These are phyloP conservation scores for Suillus hirtellus DNA, from an alignment of 768 basidiomycete genomes.

Conservation along the genomic window DNA sequence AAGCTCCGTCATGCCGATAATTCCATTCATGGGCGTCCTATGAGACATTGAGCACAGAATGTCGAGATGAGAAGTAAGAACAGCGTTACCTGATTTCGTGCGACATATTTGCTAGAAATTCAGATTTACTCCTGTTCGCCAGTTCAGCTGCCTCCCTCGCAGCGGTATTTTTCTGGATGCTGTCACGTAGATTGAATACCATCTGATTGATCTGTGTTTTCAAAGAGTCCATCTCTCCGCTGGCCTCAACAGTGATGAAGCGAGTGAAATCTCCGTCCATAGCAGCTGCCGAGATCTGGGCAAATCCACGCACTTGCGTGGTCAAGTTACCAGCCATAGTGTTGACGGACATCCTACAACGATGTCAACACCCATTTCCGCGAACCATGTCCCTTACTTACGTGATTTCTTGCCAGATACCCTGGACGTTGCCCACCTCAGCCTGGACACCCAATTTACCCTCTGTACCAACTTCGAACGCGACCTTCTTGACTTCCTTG, in stretches of 20 bases:
- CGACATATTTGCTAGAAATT: slow-evolving; percentile 99
- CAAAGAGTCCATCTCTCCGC: slow-evolving; percentile 98
- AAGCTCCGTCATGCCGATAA: slow-evolving; percentile 99
- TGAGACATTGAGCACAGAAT: slow-evolving; percentile 8
- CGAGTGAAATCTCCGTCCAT: slow-evolving; percentile 99
- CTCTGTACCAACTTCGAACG: slow-evolving; percentile 95
- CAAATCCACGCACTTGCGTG: slow-evolving; percentile 98
- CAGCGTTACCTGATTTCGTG: slow-evolving; percentile 81
- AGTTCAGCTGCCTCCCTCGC: slow-evolving; percentile 96
- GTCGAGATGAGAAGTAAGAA: slow-evolving; percentile 28
- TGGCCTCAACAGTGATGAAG: slow-evolving; percentile 98
- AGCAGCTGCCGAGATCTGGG: slow-evolving; percentile 96
- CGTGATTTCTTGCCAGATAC: slow-evolving; percentile 99
- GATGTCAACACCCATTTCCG: slow-evolving; percentile 6
- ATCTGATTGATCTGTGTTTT: slow-evolving; percentile 99
- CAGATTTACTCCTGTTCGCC: slow-evolving; percentile 96
- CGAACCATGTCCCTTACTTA: slow-evolving; percentile 39
- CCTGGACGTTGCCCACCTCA: slow-evolving; percentile 94
- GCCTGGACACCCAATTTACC: slow-evolving; percentile 99
- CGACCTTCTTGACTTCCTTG: slow-evolving; percentile 90
- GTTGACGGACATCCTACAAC: slow-evolving; percentile 83
- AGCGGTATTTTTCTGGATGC: slow-evolving; percentile 97
- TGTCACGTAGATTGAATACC: slow-evolving; percentile 96
- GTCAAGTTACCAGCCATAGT: slow-evolving; percentile 97
- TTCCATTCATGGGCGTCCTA: slow-evolving; percentile 99